Conservation (phyloP, 371 early-diverging fungal genomes). For the Syncephalastrum sp. region DNA sequence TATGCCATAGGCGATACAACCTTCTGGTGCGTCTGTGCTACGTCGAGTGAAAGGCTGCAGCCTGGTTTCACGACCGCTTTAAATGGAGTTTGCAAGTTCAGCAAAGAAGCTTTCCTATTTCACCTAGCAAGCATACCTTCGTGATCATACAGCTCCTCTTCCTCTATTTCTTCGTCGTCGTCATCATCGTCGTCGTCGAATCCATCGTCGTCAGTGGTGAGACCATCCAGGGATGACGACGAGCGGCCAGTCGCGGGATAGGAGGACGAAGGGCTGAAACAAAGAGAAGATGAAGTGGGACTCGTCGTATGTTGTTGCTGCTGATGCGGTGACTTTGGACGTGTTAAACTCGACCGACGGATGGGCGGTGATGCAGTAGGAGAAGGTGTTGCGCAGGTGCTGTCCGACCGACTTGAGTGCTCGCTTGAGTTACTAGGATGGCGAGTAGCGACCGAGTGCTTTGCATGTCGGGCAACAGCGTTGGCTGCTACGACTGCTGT, state of each 20-base stretch:
- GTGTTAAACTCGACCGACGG: no score
- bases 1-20: constrained; percentile 17
- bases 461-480: neutral
- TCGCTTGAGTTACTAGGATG: constrained; percentile 15
- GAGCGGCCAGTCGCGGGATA: no score
- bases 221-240: no score
- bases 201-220: neutral
- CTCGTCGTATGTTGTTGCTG: neutral
- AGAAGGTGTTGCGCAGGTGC: constrained; percentile 3
- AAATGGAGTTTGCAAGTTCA: no score
- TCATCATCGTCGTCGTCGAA: constrained; percentile 1
- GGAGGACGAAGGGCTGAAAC: no score
- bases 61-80: no score
- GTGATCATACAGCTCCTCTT: no score
- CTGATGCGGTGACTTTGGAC: neutral
- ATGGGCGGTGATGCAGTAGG: constrained; percentile 5
- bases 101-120: no score
- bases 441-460: neutral
- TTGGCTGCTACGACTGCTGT: constrained; percentile 5
- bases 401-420: constrained; percentile 4
- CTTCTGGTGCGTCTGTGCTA: constrained; percentile 2
- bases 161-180: neutral
- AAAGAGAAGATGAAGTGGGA: no score
- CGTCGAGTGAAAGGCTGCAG: no score
- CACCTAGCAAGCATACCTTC: no score